Evolutionary conservation across 2,329 filamentous ascomycete species (phyloP), one percentile per base, ranked within the genome.

Genomic region (Ophiosphaerella narmari): DNA sequence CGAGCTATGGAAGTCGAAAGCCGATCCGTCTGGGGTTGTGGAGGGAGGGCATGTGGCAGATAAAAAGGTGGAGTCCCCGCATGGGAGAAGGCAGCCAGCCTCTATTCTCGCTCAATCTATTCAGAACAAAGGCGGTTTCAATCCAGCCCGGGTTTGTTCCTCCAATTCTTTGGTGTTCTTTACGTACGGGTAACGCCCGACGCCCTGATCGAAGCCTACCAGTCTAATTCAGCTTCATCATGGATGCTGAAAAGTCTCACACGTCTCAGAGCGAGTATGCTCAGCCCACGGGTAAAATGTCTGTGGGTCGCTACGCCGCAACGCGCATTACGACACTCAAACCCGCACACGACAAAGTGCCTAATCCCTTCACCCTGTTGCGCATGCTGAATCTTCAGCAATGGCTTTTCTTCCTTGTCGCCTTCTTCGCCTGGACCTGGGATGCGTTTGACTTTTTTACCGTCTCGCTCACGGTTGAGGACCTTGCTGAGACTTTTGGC

Each of bases 371-470:
- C 59, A 74, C 71, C 7, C 72, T 82, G 0, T 68, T 85, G 18
- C 65, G 71, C 14, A 66, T 82, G 39, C 73, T 85, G 6, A 83
- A 81, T 54, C 64, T 63, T 26, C 78, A 82, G 40, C 81, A 84
- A 73, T 84, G 82, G 82, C 73, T 83, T n/a, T 82, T 83, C 68
- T 84, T 83, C 66, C 63, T 75, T 7, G 73, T 75, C 34, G 70
- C 74, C 1, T 78, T 78, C 51, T 60, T 77, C 13, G 81, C 75
- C 2, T 85, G 82, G 69, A 59, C 68, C 0, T 74, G 72, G 72
- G 72, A 75, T 34, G 77, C 82, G 0, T 83, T 85, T 48, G 83
- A 86, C 62, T 86, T 85, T 72, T 86, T 85, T 71, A 84, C 82
- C 21, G 82, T 86, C 21, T 83, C 80, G 5, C 68, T 86, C 43